phyloP scores from a whole-genome alignment of 2,329 filamentous ascomycete genomes.

The Aspergillus amoenus region DNA sequence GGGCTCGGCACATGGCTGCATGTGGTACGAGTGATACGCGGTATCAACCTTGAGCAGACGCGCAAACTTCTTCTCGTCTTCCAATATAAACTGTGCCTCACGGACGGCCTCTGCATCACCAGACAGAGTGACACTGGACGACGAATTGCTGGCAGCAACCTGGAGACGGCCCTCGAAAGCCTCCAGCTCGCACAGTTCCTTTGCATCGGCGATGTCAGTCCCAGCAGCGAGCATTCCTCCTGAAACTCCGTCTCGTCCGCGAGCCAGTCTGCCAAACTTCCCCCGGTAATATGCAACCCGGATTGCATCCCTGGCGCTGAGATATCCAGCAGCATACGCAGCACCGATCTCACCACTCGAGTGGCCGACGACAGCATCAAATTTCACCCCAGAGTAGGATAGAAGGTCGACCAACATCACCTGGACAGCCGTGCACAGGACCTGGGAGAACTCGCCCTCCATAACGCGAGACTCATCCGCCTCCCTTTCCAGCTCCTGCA shows the following conservation, averaged over 20 bases:
- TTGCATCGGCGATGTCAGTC: neutral
- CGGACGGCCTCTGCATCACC: neutral
- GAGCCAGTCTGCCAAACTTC: conserved; percentile 20
- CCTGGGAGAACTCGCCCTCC: conserved; percentile 28
- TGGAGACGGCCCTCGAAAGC: neutral
- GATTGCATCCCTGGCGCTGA: conserved; percentile 36
- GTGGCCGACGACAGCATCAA: conserved; percentile 28
- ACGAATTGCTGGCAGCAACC: conserved; percentile 3
- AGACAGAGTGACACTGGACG: conserved; percentile 7
- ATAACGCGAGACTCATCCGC: conserved; percentile 16
- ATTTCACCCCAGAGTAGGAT: conserved; percentile 22
- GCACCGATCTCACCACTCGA: conserved; percentile 42
- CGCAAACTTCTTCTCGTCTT: neutral
- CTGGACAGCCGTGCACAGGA: conserved; percentile 32
- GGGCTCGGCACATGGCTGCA: conserved; percentile 9
- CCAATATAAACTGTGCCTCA: neutral
- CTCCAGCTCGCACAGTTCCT: neutral
- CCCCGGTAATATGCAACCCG: conserved; percentile 47
- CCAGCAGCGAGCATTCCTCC: neutral
- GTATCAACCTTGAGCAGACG: conserved; percentile 5
- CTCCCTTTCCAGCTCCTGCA: conserved; percentile 1
- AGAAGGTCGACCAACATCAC: conserved; percentile 32
- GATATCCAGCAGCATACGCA: conserved; percentile 28
- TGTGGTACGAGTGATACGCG: conserved; percentile 13
- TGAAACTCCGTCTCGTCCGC: neutral